Percentiles rank a stretch among this genome's conserved stretches.
phyloP scores from a whole-genome alignment of 2,329 filamentous ascomycete genomes.

The Trichothecium roseum region DNA sequence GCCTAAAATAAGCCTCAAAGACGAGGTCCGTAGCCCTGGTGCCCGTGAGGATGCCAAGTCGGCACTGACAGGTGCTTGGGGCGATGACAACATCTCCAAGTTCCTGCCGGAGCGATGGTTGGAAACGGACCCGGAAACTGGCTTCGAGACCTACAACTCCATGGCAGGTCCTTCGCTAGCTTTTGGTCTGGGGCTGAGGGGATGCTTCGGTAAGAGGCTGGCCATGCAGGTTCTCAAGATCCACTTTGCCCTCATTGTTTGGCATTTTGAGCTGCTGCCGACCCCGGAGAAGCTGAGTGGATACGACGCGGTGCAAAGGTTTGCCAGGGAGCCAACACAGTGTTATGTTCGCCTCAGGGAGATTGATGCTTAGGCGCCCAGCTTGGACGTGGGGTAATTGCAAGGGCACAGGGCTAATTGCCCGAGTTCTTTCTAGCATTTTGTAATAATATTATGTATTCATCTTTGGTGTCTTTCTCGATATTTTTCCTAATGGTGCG shows the following conservation, averaged over 20 bases:
- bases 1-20: conserved; percentile 9
- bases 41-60: conserved; percentile 1
- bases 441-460: too few relatives aligned
- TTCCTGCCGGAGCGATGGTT: conserved; percentile 29
- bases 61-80: conserved; percentile 11
- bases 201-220: conserved; percentile 4
- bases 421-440: too few relatives aligned
- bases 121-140: conserved; percentile 2
- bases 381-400: too few relatives aligned
- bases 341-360: conserved; percentile 14
- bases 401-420: too few relatives aligned
- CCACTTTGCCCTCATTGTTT: conserved; percentile 4
- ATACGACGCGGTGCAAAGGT: conserved; percentile 16
- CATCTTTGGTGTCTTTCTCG: too few relatives aligned
- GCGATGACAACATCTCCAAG: conserved; percentile 11
- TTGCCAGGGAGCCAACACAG: conserved; percentile 18
- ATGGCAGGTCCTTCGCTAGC: conserved; percentile 12
- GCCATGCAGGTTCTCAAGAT: conserved; percentile 5
- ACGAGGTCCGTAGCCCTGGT: conserved; percentile 6
- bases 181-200: conserved; percentile 3
- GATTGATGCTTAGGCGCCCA: too few relatives aligned
- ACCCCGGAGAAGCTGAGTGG: conserved; percentile 8
- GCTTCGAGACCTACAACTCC: conserved; percentile 10
- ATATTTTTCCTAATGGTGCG: too few relatives aligned
- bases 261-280: conserved; percentile 6